A percentile compares a stretch with the other conserved stretches of the same genome.
Evolutionary conservation across 192 early-diverging fungal species (phyloP).

Genomic region (Backusella macrospora): DNA sequence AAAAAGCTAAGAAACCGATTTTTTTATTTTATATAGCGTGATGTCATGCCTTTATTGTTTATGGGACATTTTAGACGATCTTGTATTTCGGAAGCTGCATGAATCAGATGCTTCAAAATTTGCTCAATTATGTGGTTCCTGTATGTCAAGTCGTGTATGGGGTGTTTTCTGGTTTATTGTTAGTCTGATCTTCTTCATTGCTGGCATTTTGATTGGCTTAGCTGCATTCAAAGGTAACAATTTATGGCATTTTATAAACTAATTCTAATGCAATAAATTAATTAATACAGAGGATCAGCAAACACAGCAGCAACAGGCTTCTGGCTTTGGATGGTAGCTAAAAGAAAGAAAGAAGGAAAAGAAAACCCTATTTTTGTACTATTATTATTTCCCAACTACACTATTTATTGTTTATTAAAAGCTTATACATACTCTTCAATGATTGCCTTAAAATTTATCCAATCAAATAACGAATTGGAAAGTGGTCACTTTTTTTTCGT

Average conservation of each 20-base stretch:
- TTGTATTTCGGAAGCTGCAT: constrained; percentile 88
- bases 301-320: constrained; percentile 37
- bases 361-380: neutral
- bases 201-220: constrained; percentile 79
- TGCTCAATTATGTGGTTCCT: constrained; percentile 68
- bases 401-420: neutral
- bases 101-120: constrained; percentile 93
- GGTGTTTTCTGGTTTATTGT: constrained; percentile 92
- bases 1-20: neutral
- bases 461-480: neutral
- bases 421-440: neutral
- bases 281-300: constrained; percentile 30
- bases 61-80: constrained; percentile 96
- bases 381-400: neutral
- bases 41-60: constrained; percentile 93
- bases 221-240: constrained; percentile 71
- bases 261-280: neutral
- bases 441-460: neutral
- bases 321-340: constrained; percentile 39
- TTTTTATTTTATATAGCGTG: constrained; percentile 54
- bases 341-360: neutral
- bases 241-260: neutral
- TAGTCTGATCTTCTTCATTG: constrained; percentile 77
- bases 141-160: constrained; percentile 81
- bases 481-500: neutral